Evolutionary conservation across 768 basidiomycete species (phyloP), one percentile per base, ranked within the genome.

Genomic region (Termitomyces bulborhizus): DNA sequence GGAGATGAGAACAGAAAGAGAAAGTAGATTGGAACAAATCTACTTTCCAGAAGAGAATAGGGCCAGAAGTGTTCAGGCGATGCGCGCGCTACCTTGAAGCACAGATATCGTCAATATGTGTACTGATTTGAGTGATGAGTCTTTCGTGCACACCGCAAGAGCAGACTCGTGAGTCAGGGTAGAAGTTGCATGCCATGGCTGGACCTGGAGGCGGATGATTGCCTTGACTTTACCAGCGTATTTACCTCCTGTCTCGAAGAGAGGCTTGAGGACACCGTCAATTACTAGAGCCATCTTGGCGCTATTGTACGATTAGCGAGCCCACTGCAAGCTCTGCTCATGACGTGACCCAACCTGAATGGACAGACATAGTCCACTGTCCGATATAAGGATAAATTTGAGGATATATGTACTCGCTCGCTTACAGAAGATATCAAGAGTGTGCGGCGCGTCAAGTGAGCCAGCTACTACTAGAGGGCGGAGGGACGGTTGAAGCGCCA

Each of bases 321-420:
- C 29, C 40, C 16, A 37, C n/a, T 37, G 8, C 40, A 46, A 26
- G 5, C 12, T 41, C 40, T 46, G 42, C 32, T 37, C 9, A 15
- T 11, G 26, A 50, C 27, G 27, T n/a, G 26, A 50, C 27, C 29
- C n/a, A 15, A 85, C 86, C 86, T 90, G 77, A 75, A 93, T 1
- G 90, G 90, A 62, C 91, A 94, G 62, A 91, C 88, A 68, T 89
- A 92, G 69, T 93, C 92, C 72, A 92, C 89, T 91, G 59, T 31
- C 50, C 21, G 21, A n/a, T 29, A 4, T 40, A 12, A 39, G 50
- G 29, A 4, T 6, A 18, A 9, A 40, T 26, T 53, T 15, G 36
- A 32, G 13, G 32, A 24, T 47, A 26, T 5, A 6, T 36, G 15
- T 9, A 24, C 47, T n/a, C 1, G 42, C 15, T 29, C 11, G 27